Percentiles rank a stretch among this genome's conserved stretches.
These are phyloP conservation scores for Mesembryanthemum crystallinum DNA, from an alignment of 148 eudicot genomes.

Conservation along the genomic window DNA sequence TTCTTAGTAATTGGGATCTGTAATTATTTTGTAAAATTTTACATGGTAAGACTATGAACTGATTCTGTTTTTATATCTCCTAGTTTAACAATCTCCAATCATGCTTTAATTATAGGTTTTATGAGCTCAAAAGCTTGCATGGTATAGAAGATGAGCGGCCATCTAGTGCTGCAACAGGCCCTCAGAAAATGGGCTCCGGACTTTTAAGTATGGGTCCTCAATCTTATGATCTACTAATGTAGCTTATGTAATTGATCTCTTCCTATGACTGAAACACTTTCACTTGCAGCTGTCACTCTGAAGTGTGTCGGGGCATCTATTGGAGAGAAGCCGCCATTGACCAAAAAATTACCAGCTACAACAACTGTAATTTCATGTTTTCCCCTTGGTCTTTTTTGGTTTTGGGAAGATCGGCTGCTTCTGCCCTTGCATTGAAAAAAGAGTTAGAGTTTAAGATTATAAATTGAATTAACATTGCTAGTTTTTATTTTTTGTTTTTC, in stretches of 20 bases:
- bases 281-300: constrained; percentile 58
- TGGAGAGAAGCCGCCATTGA: constrained; percentile 73
- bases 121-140: constrained; percentile 64
- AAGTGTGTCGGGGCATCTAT: constrained; percentile 93
- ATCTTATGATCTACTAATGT: background rate
- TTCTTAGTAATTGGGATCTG: background rate
- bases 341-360: constrained; percentile 75
- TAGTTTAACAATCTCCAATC: background rate
- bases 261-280: constrained; percentile 5
- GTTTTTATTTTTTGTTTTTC: background rate
- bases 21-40: background rate
- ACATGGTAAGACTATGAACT: too few species aligned
- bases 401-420: background rate
- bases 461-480: background rate
- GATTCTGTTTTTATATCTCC: background rate
- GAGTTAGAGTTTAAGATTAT: background rate
- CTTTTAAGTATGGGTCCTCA: constrained; percentile 57
- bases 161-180: constrained; percentile 54
- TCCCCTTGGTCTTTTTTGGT: constrained; percentile 1
- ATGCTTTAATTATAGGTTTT: constrained; percentile 46
- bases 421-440: background rate
- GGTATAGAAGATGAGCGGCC: constrained; percentile 81
- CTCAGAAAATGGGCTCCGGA: constrained; percentile 84
- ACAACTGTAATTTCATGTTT: constrained; percentile 49
- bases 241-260: background rate